Evolutionary conservation across 805 yeast species (phyloP).

Genomic region (Cephaloascus fragrans): DNA sequence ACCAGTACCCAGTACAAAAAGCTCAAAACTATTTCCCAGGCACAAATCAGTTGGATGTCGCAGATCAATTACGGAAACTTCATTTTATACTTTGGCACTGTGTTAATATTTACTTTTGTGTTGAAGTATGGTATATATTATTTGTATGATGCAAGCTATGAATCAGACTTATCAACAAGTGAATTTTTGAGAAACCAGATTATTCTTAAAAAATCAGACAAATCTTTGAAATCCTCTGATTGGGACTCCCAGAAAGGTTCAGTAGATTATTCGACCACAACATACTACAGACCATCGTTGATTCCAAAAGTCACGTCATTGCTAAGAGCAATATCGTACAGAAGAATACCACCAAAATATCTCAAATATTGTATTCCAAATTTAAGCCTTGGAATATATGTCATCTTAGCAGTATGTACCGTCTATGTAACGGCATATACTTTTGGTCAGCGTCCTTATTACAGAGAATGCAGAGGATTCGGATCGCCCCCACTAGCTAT

Average conservation of each 20-base stretch:
- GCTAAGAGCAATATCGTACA: constrained; percentile 18
- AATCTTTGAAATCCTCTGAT: neutral
- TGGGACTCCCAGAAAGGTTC: neutral
- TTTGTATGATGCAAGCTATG: constrained; percentile 13
- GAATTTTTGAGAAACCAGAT: neutral
- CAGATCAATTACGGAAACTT: constrained; percentile 21
- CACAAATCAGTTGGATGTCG: neutral
- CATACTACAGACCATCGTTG: neutral
- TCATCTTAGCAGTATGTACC: constrained; percentile 22
- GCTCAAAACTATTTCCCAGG: neutral
- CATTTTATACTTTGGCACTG: constrained; percentile 29
- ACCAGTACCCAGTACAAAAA: neutral
- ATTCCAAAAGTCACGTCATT: constrained; percentile 14
- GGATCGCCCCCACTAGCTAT: constrained; percentile 53
- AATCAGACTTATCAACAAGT: constrained; percentile 1
- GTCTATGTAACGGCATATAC: constrained; percentile 18
- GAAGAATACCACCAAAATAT: constrained; percentile 16
- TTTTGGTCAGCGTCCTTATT: constrained; percentile 39
- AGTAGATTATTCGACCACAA: neutral
- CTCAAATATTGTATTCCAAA: constrained; percentile 26
- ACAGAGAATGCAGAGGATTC: constrained; percentile 41
- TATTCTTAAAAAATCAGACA: neutral
- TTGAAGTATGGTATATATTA: constrained; percentile 21
- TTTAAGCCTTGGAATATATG: constrained; percentile 22
- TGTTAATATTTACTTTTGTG: constrained; percentile 19